Evolutionary conservation across 805 yeast genomes (phyloP), one percentile per base, ranked within the genome.

Genomic region (Candida insectalens): DNA sequence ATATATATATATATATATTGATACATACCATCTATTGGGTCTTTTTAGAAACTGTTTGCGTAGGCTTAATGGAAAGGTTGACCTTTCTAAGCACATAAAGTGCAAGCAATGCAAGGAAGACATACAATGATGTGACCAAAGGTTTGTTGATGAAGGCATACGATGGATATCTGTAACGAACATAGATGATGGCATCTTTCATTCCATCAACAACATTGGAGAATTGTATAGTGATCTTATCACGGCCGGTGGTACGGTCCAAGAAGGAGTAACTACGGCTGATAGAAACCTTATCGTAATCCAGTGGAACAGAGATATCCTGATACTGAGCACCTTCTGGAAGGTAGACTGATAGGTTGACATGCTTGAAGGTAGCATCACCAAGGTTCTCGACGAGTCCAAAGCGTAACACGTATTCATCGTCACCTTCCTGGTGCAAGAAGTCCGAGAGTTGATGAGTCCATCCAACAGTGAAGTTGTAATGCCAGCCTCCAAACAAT

Each of bases 401-500:
- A 20, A 88, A 71, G 34, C 64, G 68, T 21, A 82, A 59, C 9
- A 81, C 51, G 51, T 73, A 83, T 10, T 63, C 56, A 38, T 71
- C 76, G 13, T 59, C 59, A 8, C 62, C 60, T 15, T 44, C 48
- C 27, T 54, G 47, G 45, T 60, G 74, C 34, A 83, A 63, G 44
- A 68, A 77, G 29, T 71, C 59, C 12, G 60, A 49, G 27, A 88
- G 58, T 15, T 65, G 60, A 42, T 74, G 71, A 32, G 78, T 73
- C 95, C 95, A 92, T n/a, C 97, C 97, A 45, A 89, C 58, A 16
- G 97, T 92, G 66, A 84, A 92, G 60, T 89, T 85, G 60, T 85
- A 89, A 49, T 77, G 70, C 98, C 98, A 92, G 28, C 88, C 94
- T 32, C 98, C 98, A 58, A 84, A 83, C 5, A 92, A 55, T n/a